phyloP scores from a whole-genome alignment of 495 filamentous ascomycete species.

The Evansstolkia leycettana region DNA sequence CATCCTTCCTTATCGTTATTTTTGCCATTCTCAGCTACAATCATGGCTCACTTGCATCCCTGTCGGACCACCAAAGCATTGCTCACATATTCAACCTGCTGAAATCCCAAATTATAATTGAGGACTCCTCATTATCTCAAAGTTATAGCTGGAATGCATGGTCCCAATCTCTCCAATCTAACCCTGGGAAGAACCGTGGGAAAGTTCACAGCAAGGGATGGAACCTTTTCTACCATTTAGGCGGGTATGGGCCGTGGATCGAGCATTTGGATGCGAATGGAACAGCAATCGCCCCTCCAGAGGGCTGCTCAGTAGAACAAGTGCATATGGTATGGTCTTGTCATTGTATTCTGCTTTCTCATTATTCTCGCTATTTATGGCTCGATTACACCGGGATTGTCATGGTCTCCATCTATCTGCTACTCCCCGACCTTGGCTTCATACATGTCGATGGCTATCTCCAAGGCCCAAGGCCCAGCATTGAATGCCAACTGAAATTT shows the following conservation, averaged over 20 bases:
- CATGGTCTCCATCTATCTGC: too few species aligned
- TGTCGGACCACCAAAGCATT: too few species aligned
- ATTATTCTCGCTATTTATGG: background rate
- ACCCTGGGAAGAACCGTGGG: background rate
- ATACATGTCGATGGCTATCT: too few species aligned
- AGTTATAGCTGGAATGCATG: conserved; percentile 14
- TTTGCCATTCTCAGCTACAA: too few species aligned
- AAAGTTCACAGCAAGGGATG: conserved; percentile 15
- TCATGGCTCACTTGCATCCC: too few species aligned
- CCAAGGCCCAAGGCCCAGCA: too few species aligned
- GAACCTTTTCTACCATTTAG: conserved; percentile 45
- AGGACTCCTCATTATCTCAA: conserved; percentile 4
- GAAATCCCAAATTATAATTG: too few species aligned
- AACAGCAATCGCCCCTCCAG: conserved; percentile 27
- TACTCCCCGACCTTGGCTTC: too few species aligned
- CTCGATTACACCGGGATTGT: too few species aligned
- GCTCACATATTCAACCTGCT: too few species aligned
- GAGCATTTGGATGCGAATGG: conserved; percentile 34
- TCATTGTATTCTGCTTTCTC: background rate
- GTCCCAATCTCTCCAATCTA: conserved; percentile 5
- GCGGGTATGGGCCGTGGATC: conserved; percentile 49
- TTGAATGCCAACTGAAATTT: conserved; percentile 2
- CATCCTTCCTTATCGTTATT: too few species aligned
- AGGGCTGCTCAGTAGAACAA: conserved; percentile 40
- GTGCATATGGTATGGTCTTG: conserved; percentile 45